Conservation (phyloP, 192 early-diverging fungal genomes). For the Coemansia sp. region DNA sequence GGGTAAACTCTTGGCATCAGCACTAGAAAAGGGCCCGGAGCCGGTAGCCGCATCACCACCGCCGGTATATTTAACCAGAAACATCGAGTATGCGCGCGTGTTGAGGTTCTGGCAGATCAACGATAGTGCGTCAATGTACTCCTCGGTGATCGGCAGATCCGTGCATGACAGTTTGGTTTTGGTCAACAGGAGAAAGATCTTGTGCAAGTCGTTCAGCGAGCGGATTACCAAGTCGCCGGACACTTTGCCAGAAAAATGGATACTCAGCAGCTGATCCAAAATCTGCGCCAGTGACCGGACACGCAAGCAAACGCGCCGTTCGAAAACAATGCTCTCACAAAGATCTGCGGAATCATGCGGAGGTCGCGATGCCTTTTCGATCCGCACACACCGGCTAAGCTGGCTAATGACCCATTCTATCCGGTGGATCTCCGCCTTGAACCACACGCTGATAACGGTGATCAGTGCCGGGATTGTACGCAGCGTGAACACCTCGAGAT, state of each 20-base stretch:
- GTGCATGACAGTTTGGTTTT: slow-evolving; percentile 17
- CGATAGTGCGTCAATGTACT: slow-evolving; percentile 29
- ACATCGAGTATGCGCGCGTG: slow-evolving; percentile 18
- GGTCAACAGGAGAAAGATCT: slow-evolving; percentile 23
- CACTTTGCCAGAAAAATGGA: slow-evolving; percentile 6
- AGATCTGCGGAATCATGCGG: not conserved
- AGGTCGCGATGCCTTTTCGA: slow-evolving; percentile 11
- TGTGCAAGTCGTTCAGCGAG: slow-evolving; percentile 34
- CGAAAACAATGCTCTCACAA: slow-evolving; percentile 15
- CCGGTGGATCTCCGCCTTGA: slow-evolving; percentile 30
- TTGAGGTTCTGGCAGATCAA: slow-evolving; percentile 39
- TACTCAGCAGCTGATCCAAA: slow-evolving; percentile 21
- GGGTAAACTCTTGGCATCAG: not conserved
- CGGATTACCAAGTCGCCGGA: slow-evolving; percentile 30
- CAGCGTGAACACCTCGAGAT: slow-evolving; percentile 19
- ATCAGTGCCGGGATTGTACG: slow-evolving; percentile 34
- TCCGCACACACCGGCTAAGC: slow-evolving; percentile 15
- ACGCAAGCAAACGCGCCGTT: slow-evolving; percentile 41
- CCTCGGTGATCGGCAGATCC: slow-evolving; percentile 39
- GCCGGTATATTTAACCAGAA: slow-evolving; percentile 31
- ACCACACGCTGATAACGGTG: slow-evolving; percentile 14
- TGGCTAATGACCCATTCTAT: slow-evolving; percentile 36
- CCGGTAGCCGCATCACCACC: not conserved
- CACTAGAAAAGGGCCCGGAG: not conserved
- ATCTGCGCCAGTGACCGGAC: slow-evolving; percentile 23